Percentiles rank a stretch among this genome's conserved stretches.
These are phyloP conservation scores for Geotrichum aggregatum DNA, from an alignment of 1,139 yeast species.

Conservation along the genomic window DNA sequence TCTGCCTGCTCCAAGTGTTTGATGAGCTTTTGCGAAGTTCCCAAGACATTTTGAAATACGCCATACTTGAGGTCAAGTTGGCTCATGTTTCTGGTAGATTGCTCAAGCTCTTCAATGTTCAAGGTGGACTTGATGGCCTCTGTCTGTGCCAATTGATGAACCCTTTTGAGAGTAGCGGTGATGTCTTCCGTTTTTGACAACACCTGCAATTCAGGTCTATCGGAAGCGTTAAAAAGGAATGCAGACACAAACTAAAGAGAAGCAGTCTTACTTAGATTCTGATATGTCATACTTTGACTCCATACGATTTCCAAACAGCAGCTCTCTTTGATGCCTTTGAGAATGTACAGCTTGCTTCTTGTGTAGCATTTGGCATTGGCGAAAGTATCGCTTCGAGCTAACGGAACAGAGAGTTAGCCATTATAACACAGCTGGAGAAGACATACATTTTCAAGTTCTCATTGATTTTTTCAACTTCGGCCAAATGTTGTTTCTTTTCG, in stretches of 20 bases:
- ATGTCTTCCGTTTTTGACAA: constrained; percentile 51
- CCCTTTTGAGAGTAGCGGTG: constrained; percentile 50
- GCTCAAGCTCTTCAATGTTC: constrained; percentile 57
- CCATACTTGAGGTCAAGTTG: constrained; percentile 50
- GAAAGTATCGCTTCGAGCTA: constrained; percentile 28
- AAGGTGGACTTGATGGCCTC: constrained; percentile 53
- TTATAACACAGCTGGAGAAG: neutral
- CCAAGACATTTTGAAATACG: constrained; percentile 52
- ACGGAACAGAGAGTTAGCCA: neutral
- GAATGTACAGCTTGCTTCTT: constrained; percentile 27
- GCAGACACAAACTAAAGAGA: neutral
- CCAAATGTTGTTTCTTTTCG: constrained; percentile 21
- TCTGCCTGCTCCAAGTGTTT: constrained; percentile 66
- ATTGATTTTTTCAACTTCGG: constrained; percentile 28
- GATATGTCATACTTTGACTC: constrained; percentile 1
- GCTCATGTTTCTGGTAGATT: constrained; percentile 52
- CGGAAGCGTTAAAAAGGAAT: neutral
- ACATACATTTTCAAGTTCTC: constrained; percentile 31
- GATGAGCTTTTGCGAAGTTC: constrained; percentile 54
- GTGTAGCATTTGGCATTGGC: constrained; percentile 35
- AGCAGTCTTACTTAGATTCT: constrained; percentile 10
- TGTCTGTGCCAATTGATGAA: constrained; percentile 50
- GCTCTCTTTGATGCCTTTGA: constrained; percentile 30
- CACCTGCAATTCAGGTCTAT: constrained; percentile 39
- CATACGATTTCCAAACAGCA: constrained; percentile 26